A percentile compares a stretch with the other conserved stretches of the same genome.
Evolutionary conservation across 2,329 filamentous ascomycete genomes (phyloP).

Genomic region (Stemphylium beticola): DNA sequence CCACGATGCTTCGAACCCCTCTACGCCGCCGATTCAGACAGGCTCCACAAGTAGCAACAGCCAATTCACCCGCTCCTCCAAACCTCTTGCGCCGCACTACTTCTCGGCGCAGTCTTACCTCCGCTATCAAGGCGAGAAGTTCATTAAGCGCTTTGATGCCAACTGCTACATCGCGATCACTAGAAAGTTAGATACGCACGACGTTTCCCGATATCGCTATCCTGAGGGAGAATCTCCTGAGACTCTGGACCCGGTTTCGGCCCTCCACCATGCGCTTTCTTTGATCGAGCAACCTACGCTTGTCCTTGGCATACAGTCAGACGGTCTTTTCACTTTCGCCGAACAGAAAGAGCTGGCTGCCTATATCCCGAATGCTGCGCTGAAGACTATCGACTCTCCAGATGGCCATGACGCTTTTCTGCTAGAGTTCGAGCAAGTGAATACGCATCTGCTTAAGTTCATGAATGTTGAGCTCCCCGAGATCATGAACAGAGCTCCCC

Average conservation of each 20-base stretch:
- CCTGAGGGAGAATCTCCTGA: conserved; percentile 40
- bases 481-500: conserved; percentile 71
- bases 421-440: conserved; percentile 96
- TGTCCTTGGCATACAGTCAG: conserved; percentile 91
- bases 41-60: conserved; percentile 16
- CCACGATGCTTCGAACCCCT: conserved; percentile 48
- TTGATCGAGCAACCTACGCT: conserved; percentile 88
- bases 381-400: conserved; percentile 89
- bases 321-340: conserved; percentile 95
- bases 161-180: conserved; percentile 99
- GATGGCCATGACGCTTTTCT: conserved; percentile 97
- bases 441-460: conserved; percentile 83
- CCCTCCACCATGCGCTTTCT: conserved; percentile 70
- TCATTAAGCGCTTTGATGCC: conserved; percentile 94
- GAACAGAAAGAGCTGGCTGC: conserved; percentile 92
- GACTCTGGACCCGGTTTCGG: conserved; percentile 60
- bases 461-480: conserved; percentile 82
- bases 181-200: conserved; percentile 95
- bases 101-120: conserved; percentile 98
- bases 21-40: conserved; percentile 34
- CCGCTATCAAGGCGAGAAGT: conserved; percentile 94
- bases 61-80: conserved; percentile 42
- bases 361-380: conserved; percentile 75
- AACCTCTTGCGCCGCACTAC: conserved; percentile 68
- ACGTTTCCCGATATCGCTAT: conserved; percentile 79